Base-by-base conservation (phyloP, 805 yeast species). In the Peterozyma xylosa region DNA sequence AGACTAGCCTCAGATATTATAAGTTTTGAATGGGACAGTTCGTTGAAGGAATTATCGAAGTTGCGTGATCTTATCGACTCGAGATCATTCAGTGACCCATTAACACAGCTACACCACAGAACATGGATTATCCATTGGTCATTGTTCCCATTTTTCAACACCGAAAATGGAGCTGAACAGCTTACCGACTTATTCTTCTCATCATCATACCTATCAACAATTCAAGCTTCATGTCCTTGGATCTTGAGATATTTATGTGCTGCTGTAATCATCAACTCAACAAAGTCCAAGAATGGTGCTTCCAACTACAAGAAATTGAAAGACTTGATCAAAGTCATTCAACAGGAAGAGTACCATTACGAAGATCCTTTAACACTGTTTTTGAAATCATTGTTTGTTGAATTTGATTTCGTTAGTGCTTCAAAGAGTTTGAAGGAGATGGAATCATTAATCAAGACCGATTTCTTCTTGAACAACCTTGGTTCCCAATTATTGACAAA, bases 181-280 rank as follows among this genome's bases (percentile, higher is more conserved):
- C 62, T 82, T 46, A 66, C 74, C 45, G 86, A 82, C 49, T 56
- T 78, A 42, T 77, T 78, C 59, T 71, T 78, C 56, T 66, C 77
- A 14, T 72, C 82, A 4, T 74, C 82, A 7, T 79, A 78, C 58
- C 60, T 81, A 48, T 74, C 80, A 46, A 74, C 86, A 2, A 80
- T 81, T 56, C 86, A 82, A 62, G 83, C 85, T 30, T 69, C 83
- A 9, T 73, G 81, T 55, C 88, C 87, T 16, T 82, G 88, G 88
- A 65, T 82, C 41, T 59, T 80, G 50, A 72, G 87, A 54, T 82
- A 82, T 56, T 59, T 82, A 44, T 73, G 78, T 21, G 82, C 76
- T 29, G 82, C 83, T n/a, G 80, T 79, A 42, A 63, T 70, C 37
- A 41, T 37, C n/a, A 6, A 35, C 7, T 57, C 68, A 13, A 60